Evolutionary conservation across 192 early-diverging fungal species (phyloP).

Genomic region (Coemansia guatemalensis): DNA sequence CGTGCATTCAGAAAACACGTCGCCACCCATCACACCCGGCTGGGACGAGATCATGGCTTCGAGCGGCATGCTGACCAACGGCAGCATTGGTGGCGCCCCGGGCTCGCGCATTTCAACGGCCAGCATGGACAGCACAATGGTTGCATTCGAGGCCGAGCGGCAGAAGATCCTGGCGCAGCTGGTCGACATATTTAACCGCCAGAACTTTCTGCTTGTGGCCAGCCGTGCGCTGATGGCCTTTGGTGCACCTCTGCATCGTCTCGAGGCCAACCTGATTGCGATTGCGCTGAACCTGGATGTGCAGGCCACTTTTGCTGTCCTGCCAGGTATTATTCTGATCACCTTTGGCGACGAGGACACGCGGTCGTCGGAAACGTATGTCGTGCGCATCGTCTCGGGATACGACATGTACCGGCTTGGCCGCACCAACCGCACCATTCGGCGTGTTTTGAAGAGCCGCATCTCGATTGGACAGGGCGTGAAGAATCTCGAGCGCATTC

Average conservation of each 20-base stretch:
- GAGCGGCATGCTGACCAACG: constrained; percentile 46
- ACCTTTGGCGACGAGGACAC: constrained; percentile 71
- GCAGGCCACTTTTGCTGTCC: constrained; percentile 63
- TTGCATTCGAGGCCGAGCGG: constrained; percentile 41
- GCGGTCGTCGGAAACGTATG: constrained; percentile 72
- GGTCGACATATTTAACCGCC: constrained; percentile 67
- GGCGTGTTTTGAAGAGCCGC: constrained; percentile 62
- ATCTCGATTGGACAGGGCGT: constrained; percentile 66
- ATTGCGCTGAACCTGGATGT: constrained; percentile 64
- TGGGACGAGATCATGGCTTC: constrained; percentile 51
- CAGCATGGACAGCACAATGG: constrained; percentile 35
- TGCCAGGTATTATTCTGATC: constrained; percentile 73
- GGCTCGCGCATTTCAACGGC: constrained; percentile 38
- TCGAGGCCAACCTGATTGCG: constrained; percentile 64
- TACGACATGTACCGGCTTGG: constrained; percentile 71
- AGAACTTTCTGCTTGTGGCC: constrained; percentile 62
- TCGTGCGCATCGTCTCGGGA: constrained; percentile 59
- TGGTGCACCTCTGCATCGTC: constrained; percentile 66
- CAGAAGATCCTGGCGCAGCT: constrained; percentile 56
- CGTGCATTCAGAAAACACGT: constrained; percentile 15
- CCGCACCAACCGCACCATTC: constrained; percentile 63
- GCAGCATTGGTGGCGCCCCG: constrained; percentile 16
- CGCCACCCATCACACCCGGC: constrained; percentile 38
- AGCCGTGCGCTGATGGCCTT: constrained; percentile 69
- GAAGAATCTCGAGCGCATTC: constrained; percentile 61